phyloP scores from a whole-genome alignment of 1,284 basidiomycete species.

The Sanghuangporus baumii region DNA sequence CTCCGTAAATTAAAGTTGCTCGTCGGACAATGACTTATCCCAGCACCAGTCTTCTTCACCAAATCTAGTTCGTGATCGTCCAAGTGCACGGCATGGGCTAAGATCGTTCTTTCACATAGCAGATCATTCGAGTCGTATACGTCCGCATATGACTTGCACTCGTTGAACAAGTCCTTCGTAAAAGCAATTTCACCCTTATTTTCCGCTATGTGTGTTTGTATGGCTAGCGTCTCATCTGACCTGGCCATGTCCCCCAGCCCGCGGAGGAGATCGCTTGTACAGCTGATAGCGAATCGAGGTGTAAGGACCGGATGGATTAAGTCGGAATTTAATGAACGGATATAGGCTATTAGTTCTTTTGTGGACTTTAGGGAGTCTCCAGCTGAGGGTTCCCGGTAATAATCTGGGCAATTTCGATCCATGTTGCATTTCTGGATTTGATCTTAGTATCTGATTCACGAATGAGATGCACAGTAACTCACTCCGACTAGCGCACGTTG shows the following conservation, averaged over 20 bases:
- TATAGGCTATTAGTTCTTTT: constrained; percentile 60
- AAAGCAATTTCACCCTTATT: constrained; percentile 72
- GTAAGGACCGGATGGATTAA: constrained; percentile 90
- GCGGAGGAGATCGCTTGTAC: constrained; percentile 67
- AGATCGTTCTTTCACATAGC: constrained; percentile 74
- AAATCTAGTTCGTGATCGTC: constrained; percentile 68
- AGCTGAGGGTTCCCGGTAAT: constrained; percentile 69
- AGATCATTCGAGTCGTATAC: constrained; percentile 76
- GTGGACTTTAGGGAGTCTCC: constrained; percentile 58
- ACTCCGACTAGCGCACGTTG: constrained; percentile 87
- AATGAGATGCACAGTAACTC: constrained; percentile 26
- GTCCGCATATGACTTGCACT: constrained; percentile 55
- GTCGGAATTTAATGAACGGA: constrained; percentile 45
- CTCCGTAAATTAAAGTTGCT: constrained; percentile 90
- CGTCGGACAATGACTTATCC: constrained; percentile 90
- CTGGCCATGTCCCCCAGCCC: constrained; percentile 58
- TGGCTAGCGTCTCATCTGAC: constrained; percentile 54
- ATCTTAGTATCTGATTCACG: constrained; percentile 6
- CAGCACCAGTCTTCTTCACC: constrained; percentile 62
- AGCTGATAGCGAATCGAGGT: constrained; percentile 94
- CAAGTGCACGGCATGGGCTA: constrained; percentile 89
- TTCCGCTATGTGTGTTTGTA: constrained; percentile 95
- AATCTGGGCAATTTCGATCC: constrained; percentile 69
- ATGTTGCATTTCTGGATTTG: constrained; percentile 84
- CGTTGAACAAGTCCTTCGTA: constrained; percentile 63